These are phyloP conservation scores for Phytophthora rubi DNA, from an alignment of 352 stramenopile genomes.

Conservation along the genomic window DNA sequence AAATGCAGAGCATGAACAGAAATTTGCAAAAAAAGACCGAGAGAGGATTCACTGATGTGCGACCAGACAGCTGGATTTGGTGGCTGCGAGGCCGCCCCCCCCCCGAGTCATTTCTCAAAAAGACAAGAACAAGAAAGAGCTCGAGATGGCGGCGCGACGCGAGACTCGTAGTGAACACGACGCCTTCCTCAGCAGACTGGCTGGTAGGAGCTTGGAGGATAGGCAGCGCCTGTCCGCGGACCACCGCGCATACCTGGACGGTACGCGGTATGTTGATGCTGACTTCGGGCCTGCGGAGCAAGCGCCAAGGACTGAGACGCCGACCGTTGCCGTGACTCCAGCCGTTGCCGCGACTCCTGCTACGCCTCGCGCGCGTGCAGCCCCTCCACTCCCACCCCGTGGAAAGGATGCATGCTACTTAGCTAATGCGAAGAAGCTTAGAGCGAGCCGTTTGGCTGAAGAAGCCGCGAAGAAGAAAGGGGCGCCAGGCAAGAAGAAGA, in stretches of 20 bases:
- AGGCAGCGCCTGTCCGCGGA: neutral
- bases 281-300: neutral
- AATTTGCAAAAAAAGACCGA: too few relatives aligned
- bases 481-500: neutral
- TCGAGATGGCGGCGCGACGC: neutral
- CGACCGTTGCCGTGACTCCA: neutral
- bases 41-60: too few relatives aligned
- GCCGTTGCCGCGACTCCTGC: neutral
- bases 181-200: neutral
- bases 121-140: too few relatives aligned
- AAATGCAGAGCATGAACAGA: too few relatives aligned
- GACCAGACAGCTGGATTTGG: too few relatives aligned
- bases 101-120: too few relatives aligned
- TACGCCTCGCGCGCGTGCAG: neutral
- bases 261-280: neutral
- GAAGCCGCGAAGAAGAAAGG: neutral
- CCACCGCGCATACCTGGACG: neutral
- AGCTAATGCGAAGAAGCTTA: neutral
- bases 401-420: neutral
- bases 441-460: neutral
- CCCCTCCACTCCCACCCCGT: neutral
- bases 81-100: too few relatives aligned
- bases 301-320: neutral
- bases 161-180: neutral
- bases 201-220: neutral